Evolutionary conservation across 2,329 filamentous ascomycete species (phyloP).

Genomic region (Monosporascus sp.): DNA sequence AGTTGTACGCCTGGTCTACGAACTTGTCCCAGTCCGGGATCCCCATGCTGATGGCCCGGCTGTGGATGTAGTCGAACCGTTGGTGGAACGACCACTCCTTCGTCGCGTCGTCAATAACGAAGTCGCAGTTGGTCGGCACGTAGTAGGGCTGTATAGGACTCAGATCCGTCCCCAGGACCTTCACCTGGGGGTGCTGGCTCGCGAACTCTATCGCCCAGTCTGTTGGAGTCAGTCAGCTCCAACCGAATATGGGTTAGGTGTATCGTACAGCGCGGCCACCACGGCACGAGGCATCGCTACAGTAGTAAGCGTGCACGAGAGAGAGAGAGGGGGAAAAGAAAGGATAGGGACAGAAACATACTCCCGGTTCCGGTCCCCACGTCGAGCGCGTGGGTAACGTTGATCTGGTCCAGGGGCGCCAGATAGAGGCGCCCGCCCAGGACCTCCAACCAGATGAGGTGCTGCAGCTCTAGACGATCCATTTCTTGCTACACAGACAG

Average conservation of each 20-base stretch:
- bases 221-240: neutral
- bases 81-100: slow-evolving; percentile 31
- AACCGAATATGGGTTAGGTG: too few species aligned
- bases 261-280: too few species aligned
- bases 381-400: slow-evolving; percentile 8
- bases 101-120: slow-evolving; percentile 44
- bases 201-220: slow-evolving; percentile 18
- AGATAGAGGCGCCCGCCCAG: slow-evolving; percentile 10
- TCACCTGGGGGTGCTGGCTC: slow-evolving; percentile 11
- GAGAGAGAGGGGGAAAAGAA: neutral
- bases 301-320: too few species aligned
- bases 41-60: slow-evolving; percentile 13
- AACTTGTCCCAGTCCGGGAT: slow-evolving; percentile 16
- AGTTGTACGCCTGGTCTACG: slow-evolving; percentile 12
- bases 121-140: slow-evolving; percentile 13
- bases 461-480: slow-evolving; percentile 16
- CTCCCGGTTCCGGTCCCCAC: slow-evolving; percentile 7
- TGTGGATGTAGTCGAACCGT: slow-evolving; percentile 21
- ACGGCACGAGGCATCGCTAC: too few species aligned
- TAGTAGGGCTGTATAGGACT: slow-evolving; percentile 16
- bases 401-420: slow-evolving; percentile 10
- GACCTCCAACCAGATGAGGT: slow-evolving; percentile 14
- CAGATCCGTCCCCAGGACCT: slow-evolving; percentile 15
- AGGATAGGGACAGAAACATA: neutral
- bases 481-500: slow-evolving; percentile 12